Evolutionary conservation across 495 filamentous ascomycete genomes (phyloP).

Genomic region (Aspergillus funiculosus): DNA sequence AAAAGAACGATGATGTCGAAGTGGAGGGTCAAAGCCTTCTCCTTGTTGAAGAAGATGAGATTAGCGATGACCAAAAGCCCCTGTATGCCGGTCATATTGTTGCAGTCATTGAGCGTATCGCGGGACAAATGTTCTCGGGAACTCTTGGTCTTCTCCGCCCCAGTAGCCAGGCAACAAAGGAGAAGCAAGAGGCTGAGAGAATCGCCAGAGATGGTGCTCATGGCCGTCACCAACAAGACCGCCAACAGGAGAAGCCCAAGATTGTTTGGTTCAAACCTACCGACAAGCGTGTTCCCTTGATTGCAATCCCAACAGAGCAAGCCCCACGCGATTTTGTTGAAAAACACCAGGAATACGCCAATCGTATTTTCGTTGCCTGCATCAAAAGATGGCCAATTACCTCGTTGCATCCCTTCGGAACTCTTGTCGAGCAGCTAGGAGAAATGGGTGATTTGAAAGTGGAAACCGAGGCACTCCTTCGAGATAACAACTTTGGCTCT

Average conservation of each 20-base stretch:
- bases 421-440: slow-evolving; percentile 91
- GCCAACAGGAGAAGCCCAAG: slow-evolving; percentile 95
- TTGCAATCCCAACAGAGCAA: slow-evolving; percentile 97
- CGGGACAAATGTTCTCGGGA: slow-evolving; percentile 98
- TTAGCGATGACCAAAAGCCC: slow-evolving; percentile 96
- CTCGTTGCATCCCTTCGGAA: slow-evolving; percentile 97
- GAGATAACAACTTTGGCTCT: slow-evolving; percentile 97
- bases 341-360: slow-evolving; percentile 95
- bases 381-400: slow-evolving; percentile 99
- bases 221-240: slow-evolving; percentile 70
- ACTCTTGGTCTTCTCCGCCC: slow-evolving; percentile 89
- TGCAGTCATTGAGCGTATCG: slow-evolving; percentile 92
- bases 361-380: slow-evolving; percentile 96
- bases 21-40: slow-evolving; percentile 96
- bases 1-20: slow-evolving; percentile 99
- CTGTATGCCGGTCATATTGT: slow-evolving; percentile 96
- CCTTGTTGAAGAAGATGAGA: slow-evolving; percentile 96
- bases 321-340: slow-evolving; percentile 97
- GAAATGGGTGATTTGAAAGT: slow-evolving; percentile 96
- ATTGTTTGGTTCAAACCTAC: slow-evolving; percentile 99
- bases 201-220: slow-evolving; percentile 78
- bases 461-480: slow-evolving; percentile 92
- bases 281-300: slow-evolving; percentile 95
- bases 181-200: slow-evolving; percentile 97
- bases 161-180: slow-evolving; percentile 98